phyloP scores from a whole-genome alignment of 371 early-diverging fungal genomes.

The Dipsacomyces acuminosporus region DNA sequence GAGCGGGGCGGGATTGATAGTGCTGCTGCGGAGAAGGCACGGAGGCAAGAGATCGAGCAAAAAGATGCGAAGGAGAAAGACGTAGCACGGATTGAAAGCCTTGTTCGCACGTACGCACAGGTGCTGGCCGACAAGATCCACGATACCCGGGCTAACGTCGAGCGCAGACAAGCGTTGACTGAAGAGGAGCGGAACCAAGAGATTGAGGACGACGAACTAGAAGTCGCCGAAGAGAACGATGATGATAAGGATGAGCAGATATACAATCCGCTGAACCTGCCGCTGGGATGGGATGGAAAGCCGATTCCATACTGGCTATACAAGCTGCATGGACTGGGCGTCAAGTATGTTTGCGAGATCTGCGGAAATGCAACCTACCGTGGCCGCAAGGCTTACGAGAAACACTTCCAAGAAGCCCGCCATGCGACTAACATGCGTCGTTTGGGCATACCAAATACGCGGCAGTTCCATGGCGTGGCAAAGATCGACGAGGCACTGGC shows the following conservation, averaged over 20 bases:
- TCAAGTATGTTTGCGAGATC: conserved; percentile 95
- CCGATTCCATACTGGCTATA: conserved; percentile 99
- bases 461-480: conserved; percentile 93
- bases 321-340: conserved; percentile 94
- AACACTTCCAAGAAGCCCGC: conserved; percentile 88
- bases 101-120: conserved; percentile 60
- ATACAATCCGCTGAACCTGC: conserved; percentile 95
- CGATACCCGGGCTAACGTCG: conserved; percentile 82
- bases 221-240: conserved; percentile 64
- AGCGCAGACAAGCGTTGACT: conserved; percentile 92
- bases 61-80: conserved; percentile 54
- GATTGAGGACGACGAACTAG: conserved; percentile 68
- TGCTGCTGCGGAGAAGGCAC: conserved; percentile 1
- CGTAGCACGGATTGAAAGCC: conserved; percentile 57
- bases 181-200: conserved; percentile 80
- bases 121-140: conserved; percentile 59
- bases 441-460: conserved; percentile 89
- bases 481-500: conserved; percentile 86
- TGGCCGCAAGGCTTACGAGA: conserved; percentile 95
- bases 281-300: conserved; percentile 98
- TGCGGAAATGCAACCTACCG: conserved; percentile 95
- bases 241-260: conserved; percentile 85
- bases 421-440: conserved; percentile 94
- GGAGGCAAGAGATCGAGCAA: conserved; percentile 29
- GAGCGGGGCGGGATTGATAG: background rate